Evolutionary conservation across 2,329 filamentous ascomycete species (phyloP).

Genomic region (Colletotrichum theobromicola): DNA sequence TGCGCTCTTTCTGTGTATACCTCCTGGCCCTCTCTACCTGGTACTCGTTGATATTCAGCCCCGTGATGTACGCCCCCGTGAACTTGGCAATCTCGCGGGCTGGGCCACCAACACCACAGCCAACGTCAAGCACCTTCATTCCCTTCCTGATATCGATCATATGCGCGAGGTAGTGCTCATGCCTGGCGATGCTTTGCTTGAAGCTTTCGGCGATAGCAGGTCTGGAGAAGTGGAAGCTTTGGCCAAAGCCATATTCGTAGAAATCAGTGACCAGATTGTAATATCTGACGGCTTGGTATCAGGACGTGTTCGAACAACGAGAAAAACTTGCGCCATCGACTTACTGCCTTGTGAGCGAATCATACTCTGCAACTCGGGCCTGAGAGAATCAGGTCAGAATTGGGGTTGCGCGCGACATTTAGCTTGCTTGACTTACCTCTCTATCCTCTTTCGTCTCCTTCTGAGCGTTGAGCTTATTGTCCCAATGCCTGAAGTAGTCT

Average conservation of each 20-base stretch:
- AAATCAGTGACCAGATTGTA: conserved; percentile 97
- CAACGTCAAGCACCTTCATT: conserved; percentile 93
- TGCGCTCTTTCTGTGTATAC: conserved; percentile 82
- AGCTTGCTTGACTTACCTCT: conserved; percentile 60
- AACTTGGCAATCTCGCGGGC: conserved; percentile 97
- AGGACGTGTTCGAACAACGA: no score
- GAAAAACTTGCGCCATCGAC: conserved; percentile 36
- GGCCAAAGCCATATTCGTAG: conserved; percentile 96
- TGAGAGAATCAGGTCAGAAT: conserved; percentile 34
- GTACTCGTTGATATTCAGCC: conserved; percentile 98
- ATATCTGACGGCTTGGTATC: conserved; percentile 62
- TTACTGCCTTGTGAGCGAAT: conserved; percentile 89
- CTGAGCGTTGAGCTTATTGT: conserved; percentile 74
- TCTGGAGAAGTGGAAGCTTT: conserved; percentile 97
- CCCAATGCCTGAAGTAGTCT: conserved; percentile 97
- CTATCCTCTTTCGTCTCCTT: conserved; percentile 85
- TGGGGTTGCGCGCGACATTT: background rate
- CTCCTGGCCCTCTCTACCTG: conserved; percentile 92
- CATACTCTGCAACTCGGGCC: conserved; percentile 86
- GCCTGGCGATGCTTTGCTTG: conserved; percentile 88
- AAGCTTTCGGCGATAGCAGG: conserved; percentile 88
- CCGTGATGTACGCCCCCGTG: conserved; percentile 85
- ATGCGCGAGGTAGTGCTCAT: conserved; percentile 97
- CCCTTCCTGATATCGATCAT: conserved; percentile 84
- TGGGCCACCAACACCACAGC: conserved; percentile 95